Evolutionary conservation across 495 filamentous ascomycete species (phyloP).

Genomic region (Hypoxylon fragiforme): DNA sequence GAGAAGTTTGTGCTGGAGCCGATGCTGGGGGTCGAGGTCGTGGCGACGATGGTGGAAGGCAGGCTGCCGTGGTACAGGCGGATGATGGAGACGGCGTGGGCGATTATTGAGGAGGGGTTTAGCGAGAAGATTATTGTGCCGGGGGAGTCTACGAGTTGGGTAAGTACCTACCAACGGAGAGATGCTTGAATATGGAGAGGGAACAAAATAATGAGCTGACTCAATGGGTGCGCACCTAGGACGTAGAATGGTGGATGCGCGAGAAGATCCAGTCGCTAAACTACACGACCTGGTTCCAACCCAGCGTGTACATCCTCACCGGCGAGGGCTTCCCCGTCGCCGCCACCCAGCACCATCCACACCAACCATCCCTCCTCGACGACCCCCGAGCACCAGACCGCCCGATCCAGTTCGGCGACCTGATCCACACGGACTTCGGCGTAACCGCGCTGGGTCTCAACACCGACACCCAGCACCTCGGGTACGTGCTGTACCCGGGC

Average conservation of each 20-base stretch:
- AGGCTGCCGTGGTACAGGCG: conserved; percentile 46
- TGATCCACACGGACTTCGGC: conserved; percentile 54
- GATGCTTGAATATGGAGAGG: too few species aligned
- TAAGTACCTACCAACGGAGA: too few species aligned
- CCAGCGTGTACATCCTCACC: conserved; percentile 45
- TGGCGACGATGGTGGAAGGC: conserved; percentile 46
- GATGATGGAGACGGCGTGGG: conserved; percentile 53
- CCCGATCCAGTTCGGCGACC: conserved; percentile 46
- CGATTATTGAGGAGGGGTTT: conserved; percentile 51
- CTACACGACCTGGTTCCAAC: conserved; percentile 55
- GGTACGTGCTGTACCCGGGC: conserved; percentile 49
- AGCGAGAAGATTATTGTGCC: conserved; percentile 48
- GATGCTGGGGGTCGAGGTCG: conserved; percentile 50
- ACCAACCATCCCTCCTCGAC: too few species aligned
- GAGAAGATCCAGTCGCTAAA: conserved; percentile 49
- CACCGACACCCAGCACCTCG: conserved; percentile 54
- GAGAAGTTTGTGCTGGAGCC: conserved; percentile 41
- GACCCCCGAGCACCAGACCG: conserved; percentile 22
- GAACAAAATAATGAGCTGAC: too few species aligned
- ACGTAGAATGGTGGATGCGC: conserved; percentile 54
- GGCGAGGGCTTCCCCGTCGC: conserved; percentile 25
- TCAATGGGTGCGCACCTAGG: too few species aligned
- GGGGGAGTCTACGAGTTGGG: conserved; percentile 45
- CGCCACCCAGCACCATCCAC: conserved; percentile 11
- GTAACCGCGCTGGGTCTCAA: conserved; percentile 51